Base-by-base conservation (phyloP, 2,329 filamentous ascomycete genomes). In the Orbilia oligospora region DNA sequence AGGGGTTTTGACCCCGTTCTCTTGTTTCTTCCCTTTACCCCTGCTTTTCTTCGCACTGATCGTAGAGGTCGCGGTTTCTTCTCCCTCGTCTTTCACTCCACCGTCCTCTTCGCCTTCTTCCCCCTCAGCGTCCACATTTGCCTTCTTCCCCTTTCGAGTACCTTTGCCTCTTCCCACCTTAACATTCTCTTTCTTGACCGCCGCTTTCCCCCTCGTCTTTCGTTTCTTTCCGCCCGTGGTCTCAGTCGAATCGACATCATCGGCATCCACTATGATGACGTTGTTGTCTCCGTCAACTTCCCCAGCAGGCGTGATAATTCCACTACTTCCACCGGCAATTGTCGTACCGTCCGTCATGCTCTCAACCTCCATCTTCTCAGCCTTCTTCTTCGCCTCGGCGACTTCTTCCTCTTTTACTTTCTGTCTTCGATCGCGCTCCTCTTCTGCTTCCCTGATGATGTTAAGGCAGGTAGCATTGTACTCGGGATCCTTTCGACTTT, bases 331-430 rank as follows among this genome's bases (percentile, higher is more conserved):
- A n/a, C 68, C 68, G 36, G 63, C 75, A 14, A 49, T 48, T 3
- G 75, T 78, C 5, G 75, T 72, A 3, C 63, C 75, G 38, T 78
- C 75, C 8, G 75, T 78, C 75, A 78, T 78, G n/a, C 75, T 78
- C 48, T 78, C 75, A 44, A 78, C 33, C 46, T 78, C 75, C 75
- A 78, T 78, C 67, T 77, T 71, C 44, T 71, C 73, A 3, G 44
- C 68, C 30, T 72, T 71, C 20, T 72, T 78, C 36, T 72, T 72
- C 9, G 69, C 69, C 30, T 63, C 71, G 9, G 61, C 75, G 0
- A 49, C 24, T 16, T 53, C 69, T 22, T 64, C 68, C 8, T 64
- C 12, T n/a, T 33, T 51, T 8, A 14, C 55, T 36, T 65, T 51
- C 22, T 56, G 36, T 58, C 61, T 64, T 49, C 75, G 61, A n/a